Evolutionary conservation across 1,139 yeast genomes (phyloP).

Genomic region (Geotrichum aggregatum): DNA sequence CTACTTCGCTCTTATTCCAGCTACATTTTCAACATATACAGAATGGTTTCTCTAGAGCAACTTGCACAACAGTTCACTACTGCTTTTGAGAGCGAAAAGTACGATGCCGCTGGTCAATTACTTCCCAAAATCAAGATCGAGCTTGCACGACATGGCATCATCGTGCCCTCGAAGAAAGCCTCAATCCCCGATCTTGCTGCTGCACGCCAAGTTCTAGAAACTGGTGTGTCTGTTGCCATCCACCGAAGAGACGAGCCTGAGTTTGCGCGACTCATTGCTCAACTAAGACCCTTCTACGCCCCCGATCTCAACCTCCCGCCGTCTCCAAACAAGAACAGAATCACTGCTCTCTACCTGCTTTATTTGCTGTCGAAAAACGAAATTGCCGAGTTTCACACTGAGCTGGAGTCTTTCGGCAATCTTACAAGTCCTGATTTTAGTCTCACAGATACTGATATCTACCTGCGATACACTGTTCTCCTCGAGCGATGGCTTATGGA

Average conservation of each 20-base stretch:
- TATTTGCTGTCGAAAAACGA: conserved; percentile 77
- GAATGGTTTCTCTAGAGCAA: conserved; percentile 31
- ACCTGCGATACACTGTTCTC: conserved; percentile 75
- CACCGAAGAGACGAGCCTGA: conserved; percentile 57
- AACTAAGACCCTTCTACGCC: conserved; percentile 70
- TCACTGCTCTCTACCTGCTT: conserved; percentile 71
- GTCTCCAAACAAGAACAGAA: conserved; percentile 66
- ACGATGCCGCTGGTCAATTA: conserved; percentile 54
- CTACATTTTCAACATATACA: neutral
- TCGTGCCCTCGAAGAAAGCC: conserved; percentile 56
- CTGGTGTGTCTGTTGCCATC: conserved; percentile 77
- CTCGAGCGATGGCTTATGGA: conserved; percentile 94
- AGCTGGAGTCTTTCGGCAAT: conserved; percentile 66
- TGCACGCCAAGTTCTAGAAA: conserved; percentile 76
- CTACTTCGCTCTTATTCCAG: neutral
- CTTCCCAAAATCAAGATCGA: conserved; percentile 73
- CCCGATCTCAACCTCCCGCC: conserved; percentile 47
- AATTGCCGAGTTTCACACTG: conserved; percentile 84
- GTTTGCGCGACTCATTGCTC: conserved; percentile 70
- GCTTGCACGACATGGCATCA: conserved; percentile 68
- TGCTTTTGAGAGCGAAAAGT: conserved; percentile 59
- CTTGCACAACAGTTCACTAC: conserved; percentile 61
- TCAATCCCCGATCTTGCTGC: conserved; percentile 60
- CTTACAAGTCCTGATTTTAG: conserved; percentile 8
- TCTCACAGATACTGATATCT: conserved; percentile 48